Percentiles rank a stretch among this genome's conserved stretches.
Conservation (phyloP, 192 early-diverging fungal species). For the Coemansia sp. region DNA sequence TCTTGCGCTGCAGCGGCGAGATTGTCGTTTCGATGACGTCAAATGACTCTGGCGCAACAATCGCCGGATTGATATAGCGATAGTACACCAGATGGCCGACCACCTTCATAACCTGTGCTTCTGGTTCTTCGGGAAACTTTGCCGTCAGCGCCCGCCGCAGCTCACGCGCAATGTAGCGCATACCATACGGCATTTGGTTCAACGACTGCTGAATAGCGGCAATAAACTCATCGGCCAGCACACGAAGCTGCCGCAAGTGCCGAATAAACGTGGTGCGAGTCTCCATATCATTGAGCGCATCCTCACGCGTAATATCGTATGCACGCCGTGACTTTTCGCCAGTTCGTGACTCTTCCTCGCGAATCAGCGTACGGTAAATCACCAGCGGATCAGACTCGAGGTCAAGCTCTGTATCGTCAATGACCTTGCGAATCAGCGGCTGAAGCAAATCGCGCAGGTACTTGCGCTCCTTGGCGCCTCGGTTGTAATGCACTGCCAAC, state of each 20-base stretch:
- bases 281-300: conserved; percentile 81
- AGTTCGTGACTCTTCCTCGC: conserved; percentile 85
- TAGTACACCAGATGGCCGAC: conserved; percentile 97
- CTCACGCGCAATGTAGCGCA: conserved; percentile 93
- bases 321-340: conserved; percentile 75
- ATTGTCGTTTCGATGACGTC: conserved; percentile 88
- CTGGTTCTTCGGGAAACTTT: conserved; percentile 80
- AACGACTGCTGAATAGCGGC: conserved; percentile 74
- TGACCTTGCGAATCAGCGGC: conserved; percentile 75
- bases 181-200: conserved; percentile 89
- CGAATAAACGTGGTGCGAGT: conserved; percentile 63
- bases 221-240: conserved; percentile 83
- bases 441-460: conserved; percentile 83
- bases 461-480: conserved; percentile 91
- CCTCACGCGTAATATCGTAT: conserved; percentile 73
- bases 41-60: conserved; percentile 95
- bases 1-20: conserved; percentile 88
- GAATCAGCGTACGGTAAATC: conserved; percentile 84
- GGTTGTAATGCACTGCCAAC: conserved; percentile 90
- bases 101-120: conserved; percentile 78
- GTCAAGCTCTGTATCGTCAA: conserved; percentile 74
- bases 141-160: conserved; percentile 69
- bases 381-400: conserved; percentile 88
- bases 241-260: conserved; percentile 72
- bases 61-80: conserved; percentile 97